These are phyloP conservation scores for Xylaria telfairii DNA, from an alignment of 495 filamentous ascomycete genomes.

Conservation along the genomic window DNA sequence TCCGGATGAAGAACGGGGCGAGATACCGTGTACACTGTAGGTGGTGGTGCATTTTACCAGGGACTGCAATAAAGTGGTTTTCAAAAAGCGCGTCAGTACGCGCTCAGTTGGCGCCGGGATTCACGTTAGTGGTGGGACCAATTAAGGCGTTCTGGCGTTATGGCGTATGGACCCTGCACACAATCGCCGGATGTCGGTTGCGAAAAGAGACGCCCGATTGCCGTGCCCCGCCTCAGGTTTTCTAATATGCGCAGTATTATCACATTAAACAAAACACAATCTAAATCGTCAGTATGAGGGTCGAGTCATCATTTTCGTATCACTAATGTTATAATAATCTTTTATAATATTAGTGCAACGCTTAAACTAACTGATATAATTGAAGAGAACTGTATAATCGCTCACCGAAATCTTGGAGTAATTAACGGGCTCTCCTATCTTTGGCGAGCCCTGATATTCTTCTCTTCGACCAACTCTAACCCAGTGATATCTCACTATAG, in stretches of 20 bases:
- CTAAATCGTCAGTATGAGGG: background rate
- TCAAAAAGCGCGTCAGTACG: slow-evolving; percentile 37
- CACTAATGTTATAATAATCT: background rate
- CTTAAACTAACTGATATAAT: background rate
- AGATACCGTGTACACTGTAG: background rate
- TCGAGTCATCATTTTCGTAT: background rate
- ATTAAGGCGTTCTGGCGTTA: slow-evolving; percentile 28
- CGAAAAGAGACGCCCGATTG: too few species aligned
- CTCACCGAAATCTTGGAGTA: too few species aligned
- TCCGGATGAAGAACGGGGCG: background rate
- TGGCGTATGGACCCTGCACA: too few species aligned
- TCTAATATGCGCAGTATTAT: too few species aligned
- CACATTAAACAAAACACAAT: background rate
- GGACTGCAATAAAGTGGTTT: slow-evolving; percentile 32
- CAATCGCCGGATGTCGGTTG: too few species aligned
- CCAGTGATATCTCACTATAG: too few species aligned
- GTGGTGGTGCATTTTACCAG: background rate
- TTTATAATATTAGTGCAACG: background rate
- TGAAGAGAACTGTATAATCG: background rate
- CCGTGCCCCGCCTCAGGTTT: slow-evolving; percentile 2
- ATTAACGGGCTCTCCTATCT: too few species aligned
- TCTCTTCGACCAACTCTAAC: too few species aligned
- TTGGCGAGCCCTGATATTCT: too few species aligned
- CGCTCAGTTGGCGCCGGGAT: slow-evolving; percentile 23
- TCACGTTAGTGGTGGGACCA: slow-evolving; percentile 29